Conservation (phyloP, 257 asterid genomes). For the Penstemon barbatus region DNA sequence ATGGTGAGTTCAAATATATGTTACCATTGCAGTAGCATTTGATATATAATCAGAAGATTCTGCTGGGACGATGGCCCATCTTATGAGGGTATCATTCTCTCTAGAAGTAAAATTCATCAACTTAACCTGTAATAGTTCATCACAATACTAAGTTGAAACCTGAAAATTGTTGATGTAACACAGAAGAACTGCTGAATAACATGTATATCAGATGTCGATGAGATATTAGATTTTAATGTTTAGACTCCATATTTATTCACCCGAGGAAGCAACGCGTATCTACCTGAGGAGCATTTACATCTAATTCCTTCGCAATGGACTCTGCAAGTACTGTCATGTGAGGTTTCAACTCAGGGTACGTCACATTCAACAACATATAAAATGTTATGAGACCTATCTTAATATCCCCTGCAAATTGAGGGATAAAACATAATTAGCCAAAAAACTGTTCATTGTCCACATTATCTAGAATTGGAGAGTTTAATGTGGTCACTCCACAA, state of each 20-base stretch:
- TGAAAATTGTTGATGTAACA: slow-evolving; percentile 13
- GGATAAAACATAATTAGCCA: slow-evolving; percentile 16
- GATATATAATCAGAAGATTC: slow-evolving; percentile 57
- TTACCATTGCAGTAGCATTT: slow-evolving; percentile 72
- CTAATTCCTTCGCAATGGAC: slow-evolving; percentile 60
- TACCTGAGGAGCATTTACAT: slow-evolving; percentile 76
- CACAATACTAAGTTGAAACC: slow-evolving; percentile 29
- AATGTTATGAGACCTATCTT: slow-evolving; percentile 64
- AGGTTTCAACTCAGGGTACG: slow-evolving; percentile 75
- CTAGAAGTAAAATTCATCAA: slow-evolving; percentile 56
- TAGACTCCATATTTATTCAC: slow-evolving; percentile 10
- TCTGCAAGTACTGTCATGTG: slow-evolving; percentile 63
- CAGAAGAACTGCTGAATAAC: slow-evolving; percentile 25
- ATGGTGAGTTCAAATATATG: slow-evolving; percentile 18
- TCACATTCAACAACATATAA: slow-evolving; percentile 58
- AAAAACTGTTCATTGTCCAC: slow-evolving; percentile 16
- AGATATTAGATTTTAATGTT: slow-evolving; percentile 10
- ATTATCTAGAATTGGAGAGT: neutral
- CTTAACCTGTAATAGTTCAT: slow-evolving; percentile 60
- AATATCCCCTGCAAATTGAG: slow-evolving; percentile 57
- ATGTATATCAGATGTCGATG: slow-evolving; percentile 1
- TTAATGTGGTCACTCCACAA: slow-evolving; percentile 1
- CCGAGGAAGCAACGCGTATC: slow-evolving; percentile 24
- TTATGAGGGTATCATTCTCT: slow-evolving; percentile 64
- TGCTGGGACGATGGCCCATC: slow-evolving; percentile 74